Evolutionary conservation across 805 yeast species (phyloP).

Genomic region (Grigorovia yakushimaensis): DNA sequence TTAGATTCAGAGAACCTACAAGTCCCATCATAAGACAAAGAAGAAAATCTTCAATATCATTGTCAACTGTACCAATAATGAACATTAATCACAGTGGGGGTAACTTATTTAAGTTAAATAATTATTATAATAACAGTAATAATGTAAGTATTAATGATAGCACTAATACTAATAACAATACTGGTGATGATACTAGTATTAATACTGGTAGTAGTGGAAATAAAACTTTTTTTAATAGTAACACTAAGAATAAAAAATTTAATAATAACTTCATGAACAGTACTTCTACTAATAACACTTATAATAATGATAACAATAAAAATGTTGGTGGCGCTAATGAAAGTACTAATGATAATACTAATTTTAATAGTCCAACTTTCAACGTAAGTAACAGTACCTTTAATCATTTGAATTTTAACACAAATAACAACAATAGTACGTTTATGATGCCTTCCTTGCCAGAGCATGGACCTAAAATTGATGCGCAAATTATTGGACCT

Average conservation of each 20-base stretch:
- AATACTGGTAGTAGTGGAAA: not conserved
- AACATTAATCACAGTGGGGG: not conserved
- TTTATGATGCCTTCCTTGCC: not conserved
- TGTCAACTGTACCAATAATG: not conserved
- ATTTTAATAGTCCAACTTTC: not conserved
- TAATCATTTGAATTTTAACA: not conserved
- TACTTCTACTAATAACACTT: not conserved
- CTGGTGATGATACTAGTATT: not conserved
- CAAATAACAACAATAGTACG: not conserved
- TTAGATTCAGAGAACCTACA: conserved; percentile 1
- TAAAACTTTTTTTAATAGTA: no score
- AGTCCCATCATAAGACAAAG: conserved; percentile 1
- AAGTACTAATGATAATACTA: not conserved
- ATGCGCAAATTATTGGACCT: not conserved
- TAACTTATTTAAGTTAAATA: not conserved
- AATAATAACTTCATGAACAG: not conserved
- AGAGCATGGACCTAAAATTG: not conserved
- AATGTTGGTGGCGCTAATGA: not conserved
- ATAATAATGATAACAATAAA: not conserved
- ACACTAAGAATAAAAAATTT: not conserved
- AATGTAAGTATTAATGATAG: not conserved
- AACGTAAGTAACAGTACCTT: not conserved
- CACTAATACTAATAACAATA: not conserved
- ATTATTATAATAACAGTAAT: not conserved
- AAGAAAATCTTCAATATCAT: conserved; percentile 1